Evolutionary conservation across 345 rosid species (phyloP).

Genomic region (Excoecaria cochinchinensis): DNA sequence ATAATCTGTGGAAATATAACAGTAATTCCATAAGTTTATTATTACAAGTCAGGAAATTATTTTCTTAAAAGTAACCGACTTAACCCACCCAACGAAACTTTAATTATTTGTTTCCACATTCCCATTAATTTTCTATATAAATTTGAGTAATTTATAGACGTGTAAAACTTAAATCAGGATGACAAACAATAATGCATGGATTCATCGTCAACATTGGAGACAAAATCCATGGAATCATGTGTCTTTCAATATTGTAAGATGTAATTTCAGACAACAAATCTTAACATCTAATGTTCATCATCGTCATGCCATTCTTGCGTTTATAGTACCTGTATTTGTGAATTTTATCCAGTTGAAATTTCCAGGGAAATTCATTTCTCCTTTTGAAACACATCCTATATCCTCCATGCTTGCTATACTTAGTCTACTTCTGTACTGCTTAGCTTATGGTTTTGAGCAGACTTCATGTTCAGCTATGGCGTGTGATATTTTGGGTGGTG

Average conservation of each 20-base stretch:
- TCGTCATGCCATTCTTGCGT: conserved; percentile 5
- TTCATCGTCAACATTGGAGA: neutral
- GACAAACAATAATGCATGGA: neutral
- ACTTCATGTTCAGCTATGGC: neutral
- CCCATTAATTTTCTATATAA: neutral
- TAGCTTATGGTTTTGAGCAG: neutral
- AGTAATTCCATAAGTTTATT: neutral
- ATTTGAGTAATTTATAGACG: too few species aligned
- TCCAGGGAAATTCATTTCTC: conserved; percentile 4
- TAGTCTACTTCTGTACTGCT: conserved; percentile 8
- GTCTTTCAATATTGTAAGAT: neutral
- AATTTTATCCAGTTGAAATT: neutral
- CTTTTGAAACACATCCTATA: conserved; percentile 7
- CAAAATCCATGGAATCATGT: neutral
- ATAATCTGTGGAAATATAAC: neutral
- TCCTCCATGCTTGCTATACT: conserved; percentile 1
- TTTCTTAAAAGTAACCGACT: neutral
- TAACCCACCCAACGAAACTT: neutral
- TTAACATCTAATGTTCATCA: neutral
- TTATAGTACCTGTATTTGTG: neutral
- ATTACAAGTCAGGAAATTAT: neutral
- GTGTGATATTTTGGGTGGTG: neutral
- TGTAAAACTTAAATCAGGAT: neutral
- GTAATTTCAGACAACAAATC: neutral
- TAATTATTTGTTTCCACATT: neutral